Evolutionary conservation across 495 filamentous ascomycete species (phyloP), one percentile per base, ranked within the genome.

Genomic region (Rostrohypoxylon terebratum): DNA sequence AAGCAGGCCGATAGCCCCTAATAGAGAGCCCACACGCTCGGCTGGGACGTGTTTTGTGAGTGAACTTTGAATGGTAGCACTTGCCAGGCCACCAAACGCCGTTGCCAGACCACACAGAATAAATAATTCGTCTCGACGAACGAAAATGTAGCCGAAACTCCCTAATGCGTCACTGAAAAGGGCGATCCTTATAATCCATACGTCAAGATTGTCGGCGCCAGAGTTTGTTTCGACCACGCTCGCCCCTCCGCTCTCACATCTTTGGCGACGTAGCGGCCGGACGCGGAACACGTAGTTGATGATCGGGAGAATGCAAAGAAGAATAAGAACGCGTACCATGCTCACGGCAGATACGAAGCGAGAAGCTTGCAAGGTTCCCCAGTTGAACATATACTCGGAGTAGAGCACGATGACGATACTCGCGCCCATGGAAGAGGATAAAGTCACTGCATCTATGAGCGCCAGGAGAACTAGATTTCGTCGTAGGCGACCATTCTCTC

Each of bases 31-130:
- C 1, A 93, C 90, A 31, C 87, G 86, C 70, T 95, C 91, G 8
- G 87, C 85, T 4, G 94, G 93, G 0, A 98, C 90, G 77, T 98
- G 96, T 76, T 98, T 98, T 59, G 93, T 98, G 16, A 98, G 80
- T 0, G 92, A 85, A 0, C 90, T 89, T 73, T 96, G 92, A 55
- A 97, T 80, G 0, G 91, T 95, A 3, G 96, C 94, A 4, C 89
- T 90, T 0, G 89, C 95, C 58, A 98, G 89, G 2, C 95, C 94
- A 10, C 95, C 96, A 40, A 97, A 80, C 0, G 93, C 85, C 1
- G 93, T 90, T 20, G 92, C 72, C 20, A 90, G 82, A 53, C 93
- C 96, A 11, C 89, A 91, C 4, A 89, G 42, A 8, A 92, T 87
- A 65, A 89, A 90, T 1, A 91, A 54, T 0, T 77, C 70, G 3